A percentile compares a stretch with the other conserved stretches of the same genome.
These are phyloP conservation scores for Penicillium crystallinum DNA, from an alignment of 495 filamentous ascomycete genomes.

Conservation along the genomic window DNA sequence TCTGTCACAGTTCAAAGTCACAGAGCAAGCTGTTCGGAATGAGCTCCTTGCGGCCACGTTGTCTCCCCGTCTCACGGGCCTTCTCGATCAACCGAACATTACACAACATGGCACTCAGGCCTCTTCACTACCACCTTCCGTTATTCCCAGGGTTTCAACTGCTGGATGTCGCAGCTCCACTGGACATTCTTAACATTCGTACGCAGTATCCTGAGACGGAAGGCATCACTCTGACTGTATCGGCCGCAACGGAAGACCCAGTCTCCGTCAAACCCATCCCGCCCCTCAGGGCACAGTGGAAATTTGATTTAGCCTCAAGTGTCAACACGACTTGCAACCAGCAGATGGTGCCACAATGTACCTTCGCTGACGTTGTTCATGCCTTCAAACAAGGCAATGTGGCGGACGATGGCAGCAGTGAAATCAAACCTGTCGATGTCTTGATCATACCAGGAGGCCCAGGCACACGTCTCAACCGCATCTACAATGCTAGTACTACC, in stretches of 20 bases:
- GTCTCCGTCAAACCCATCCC: slow-evolving; percentile 7
- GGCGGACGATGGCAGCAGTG: background rate
- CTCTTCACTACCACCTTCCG: slow-evolving; percentile 7
- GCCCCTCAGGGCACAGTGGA: background rate
- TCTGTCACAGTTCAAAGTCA: background rate
- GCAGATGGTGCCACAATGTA: slow-evolving; percentile 4
- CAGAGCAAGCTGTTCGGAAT: background rate
- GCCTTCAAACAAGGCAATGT: background rate
- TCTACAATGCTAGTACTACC: background rate
- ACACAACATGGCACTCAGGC: slow-evolving; percentile 2
- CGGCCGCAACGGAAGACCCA: slow-evolving; percentile 2
- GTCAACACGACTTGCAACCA: slow-evolving; percentile 2
- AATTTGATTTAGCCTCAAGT: background rate
- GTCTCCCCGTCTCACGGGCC: background rate
- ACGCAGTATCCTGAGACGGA: background rate
- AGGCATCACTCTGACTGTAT: slow-evolving; percentile 4
- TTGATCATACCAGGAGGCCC: slow-evolving; percentile 4
- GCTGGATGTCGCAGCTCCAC: slow-evolving; percentile 2
- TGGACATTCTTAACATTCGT: slow-evolving; percentile 8
- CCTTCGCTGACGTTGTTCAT: slow-evolving; percentile 2
- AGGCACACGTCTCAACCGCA: slow-evolving; percentile 1
- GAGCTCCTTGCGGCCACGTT: background rate
- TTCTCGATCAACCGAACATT: background rate
- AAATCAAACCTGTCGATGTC: slow-evolving; percentile 4
- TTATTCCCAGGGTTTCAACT: slow-evolving; percentile 7